Conservation (phyloP, 345 rosid genomes). For the Corymbia maculata region DNA sequence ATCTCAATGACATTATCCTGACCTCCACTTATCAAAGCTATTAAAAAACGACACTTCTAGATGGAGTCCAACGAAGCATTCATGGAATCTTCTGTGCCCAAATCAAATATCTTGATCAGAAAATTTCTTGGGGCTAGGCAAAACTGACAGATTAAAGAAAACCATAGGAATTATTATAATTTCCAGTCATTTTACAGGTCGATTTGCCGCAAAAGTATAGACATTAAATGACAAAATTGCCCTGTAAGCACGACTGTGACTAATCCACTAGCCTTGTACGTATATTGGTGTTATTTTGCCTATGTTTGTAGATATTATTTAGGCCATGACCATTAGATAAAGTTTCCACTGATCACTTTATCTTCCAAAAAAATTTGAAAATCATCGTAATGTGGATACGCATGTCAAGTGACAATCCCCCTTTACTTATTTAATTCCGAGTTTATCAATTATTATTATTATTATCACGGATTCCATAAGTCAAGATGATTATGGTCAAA, state of each 20-base stretch:
- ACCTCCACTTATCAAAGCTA: background rate
- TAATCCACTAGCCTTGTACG: background rate
- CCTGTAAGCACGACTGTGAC: background rate
- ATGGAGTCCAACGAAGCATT: background rate
- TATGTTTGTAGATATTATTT: background rate
- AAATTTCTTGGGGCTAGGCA: background rate
- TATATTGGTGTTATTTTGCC: background rate
- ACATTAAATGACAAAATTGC: background rate
- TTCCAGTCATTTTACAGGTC: background rate
- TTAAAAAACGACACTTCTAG: background rate
- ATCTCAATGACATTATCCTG: background rate
- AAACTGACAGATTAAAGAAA: background rate
- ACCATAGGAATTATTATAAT: background rate
- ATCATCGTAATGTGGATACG: background rate
- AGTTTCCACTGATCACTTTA: background rate
- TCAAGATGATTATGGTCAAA: background rate
- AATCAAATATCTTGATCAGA: background rate
- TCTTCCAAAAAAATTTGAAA: background rate
- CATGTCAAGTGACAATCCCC: background rate
- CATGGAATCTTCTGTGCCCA: background rate
- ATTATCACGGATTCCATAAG: background rate
- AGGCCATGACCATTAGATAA: background rate
- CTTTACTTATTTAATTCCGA: background rate
- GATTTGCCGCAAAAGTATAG: background rate
- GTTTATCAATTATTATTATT: background rate